phyloP scores from a whole-genome alignment of 169 alveolate genomes.

The Plasmodium sp. region DNA sequence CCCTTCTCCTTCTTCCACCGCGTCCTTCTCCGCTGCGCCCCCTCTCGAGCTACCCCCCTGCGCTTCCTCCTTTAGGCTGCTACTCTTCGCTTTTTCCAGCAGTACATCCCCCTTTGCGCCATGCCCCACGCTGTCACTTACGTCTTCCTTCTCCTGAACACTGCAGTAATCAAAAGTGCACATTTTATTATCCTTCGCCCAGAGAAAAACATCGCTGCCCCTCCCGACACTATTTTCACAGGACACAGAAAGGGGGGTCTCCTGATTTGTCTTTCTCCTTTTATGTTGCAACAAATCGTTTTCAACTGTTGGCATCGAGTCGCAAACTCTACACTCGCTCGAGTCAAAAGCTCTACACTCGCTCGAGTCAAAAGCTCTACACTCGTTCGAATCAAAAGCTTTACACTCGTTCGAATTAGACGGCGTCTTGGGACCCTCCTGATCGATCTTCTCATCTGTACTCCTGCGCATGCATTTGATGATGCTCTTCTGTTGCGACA shows the following conservation, averaged over 20 bases:
- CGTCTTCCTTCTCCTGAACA: neutral
- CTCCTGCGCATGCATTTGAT: neutral
- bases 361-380: neutral
- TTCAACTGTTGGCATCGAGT: neutral
- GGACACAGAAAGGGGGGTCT: neutral
- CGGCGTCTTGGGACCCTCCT: neutral
- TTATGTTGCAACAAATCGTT: neutral
- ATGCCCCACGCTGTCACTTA: neutral
- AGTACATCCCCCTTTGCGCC: neutral
- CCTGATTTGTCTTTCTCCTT: neutral
- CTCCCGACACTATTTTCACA: neutral
- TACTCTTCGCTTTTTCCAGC: neutral
- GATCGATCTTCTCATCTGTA: neutral
- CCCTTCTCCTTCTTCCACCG: neutral
- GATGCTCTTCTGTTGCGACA: neutral
- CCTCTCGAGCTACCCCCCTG: neutral
- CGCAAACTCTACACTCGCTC: too few species aligned
- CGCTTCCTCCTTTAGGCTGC: neutral
- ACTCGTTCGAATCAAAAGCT: neutral
- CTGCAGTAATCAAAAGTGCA: neutral
- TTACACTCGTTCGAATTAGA: neutral
- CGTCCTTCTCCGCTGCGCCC: neutral
- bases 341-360: too few species aligned
- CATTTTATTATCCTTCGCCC: neutral
- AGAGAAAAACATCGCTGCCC: neutral